Base-by-base conservation (phyloP, 495 filamentous ascomycete species). In the Xylaria venustula region DNA sequence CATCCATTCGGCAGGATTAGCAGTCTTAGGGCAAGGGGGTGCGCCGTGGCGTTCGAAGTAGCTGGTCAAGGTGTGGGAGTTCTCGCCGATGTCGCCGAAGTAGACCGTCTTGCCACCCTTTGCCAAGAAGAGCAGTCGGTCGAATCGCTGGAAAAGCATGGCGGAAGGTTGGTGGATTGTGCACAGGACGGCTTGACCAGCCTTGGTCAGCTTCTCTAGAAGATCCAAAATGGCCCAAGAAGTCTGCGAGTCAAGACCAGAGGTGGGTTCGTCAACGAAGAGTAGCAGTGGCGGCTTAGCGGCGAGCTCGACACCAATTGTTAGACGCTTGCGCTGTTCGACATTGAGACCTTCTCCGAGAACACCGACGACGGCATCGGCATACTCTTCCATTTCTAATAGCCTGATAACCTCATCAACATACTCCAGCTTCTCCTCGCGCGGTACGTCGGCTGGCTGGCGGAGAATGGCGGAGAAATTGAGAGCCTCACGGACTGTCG, bases 1-100 rank as follows among this genome's bases (percentile, higher is more conserved):
- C 90, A 98, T 97, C 90, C 90, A 96, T 75, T 98, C 93, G 19
- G 93, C 93, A 26, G 92, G 92, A 75, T 90, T 97, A n/a, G 90
- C 89, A 15, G 89, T 87, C 2, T 69, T 62, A 2, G 89, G 89
- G 73, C 92, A 96, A 42, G 85, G 79, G 19, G 80, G 75, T 3
- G 88, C 90, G 47, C 92, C 88, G 67, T 93, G 88, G 48, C 80
- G 78, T 74, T 94, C 89, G 64, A 97, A 97, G 75, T 96, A 96
- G 63, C 72, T 81, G 1, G 85, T 83, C 62, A 97, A 73, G 17
- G 79, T 88, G 23, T 81, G 80, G 0, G 90, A 91, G 77, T 91
- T 89, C 61, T 90, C 79, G 34, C 92, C 92, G 51, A 97, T 92
- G 6, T 92, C 88, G 58, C 92, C 92, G 70, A 93, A 97, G 77